phyloP scores from a whole-genome alignment of 2,329 filamentous ascomycete species.

The Fusarium succisae region DNA sequence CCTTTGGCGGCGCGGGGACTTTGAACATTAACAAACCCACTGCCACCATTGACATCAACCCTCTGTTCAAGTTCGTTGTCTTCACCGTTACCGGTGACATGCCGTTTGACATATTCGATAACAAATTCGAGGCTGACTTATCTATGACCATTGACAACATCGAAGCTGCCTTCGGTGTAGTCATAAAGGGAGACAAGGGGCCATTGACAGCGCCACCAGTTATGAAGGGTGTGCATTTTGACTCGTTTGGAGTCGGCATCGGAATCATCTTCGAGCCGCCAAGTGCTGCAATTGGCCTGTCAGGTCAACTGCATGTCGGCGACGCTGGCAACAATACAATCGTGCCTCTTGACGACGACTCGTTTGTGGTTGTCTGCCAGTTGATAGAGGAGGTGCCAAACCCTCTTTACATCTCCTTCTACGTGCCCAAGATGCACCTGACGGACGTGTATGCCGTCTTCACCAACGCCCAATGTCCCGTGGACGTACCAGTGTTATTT shows the following conservation, averaged over 20 bases:
- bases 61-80: background rate
- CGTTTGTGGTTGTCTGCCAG: background rate
- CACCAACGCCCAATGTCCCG: background rate
- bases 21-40: background rate
- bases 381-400: background rate
- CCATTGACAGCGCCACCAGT: background rate
- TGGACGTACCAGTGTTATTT: background rate
- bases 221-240: background rate
- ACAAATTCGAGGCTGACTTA: background rate
- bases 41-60: slow-evolving; percentile 3
- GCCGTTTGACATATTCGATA: background rate
- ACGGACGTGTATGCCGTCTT: background rate
- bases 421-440: background rate
- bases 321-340: background rate
- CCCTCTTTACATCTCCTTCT: background rate
- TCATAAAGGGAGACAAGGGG: background rate
- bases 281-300: background rate
- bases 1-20: background rate
- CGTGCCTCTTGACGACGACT: background rate
- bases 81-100: background rate
- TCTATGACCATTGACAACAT: background rate
- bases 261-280: background rate
- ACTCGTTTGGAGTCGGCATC: background rate
- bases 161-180: background rate
- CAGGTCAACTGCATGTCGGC: background rate